Percentiles rank a stretch among this genome's conserved stretches.
Conservation (phyloP, 768 basidiomycete species). For the Termitomyces sp. region DNA sequence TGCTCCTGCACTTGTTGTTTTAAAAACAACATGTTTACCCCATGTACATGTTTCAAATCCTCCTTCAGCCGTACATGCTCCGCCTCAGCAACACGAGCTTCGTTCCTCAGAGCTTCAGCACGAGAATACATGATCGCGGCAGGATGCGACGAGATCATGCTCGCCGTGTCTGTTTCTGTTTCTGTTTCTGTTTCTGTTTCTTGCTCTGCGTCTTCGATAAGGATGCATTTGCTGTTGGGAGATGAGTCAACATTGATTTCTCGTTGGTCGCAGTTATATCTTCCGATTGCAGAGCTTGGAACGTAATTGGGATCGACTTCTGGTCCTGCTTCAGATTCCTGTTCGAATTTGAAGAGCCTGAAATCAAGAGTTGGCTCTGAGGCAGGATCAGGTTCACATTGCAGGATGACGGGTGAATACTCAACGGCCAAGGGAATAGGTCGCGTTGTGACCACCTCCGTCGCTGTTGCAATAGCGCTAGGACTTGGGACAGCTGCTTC, state of each 20-base stretch:
- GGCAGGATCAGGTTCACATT: slow-evolving; percentile 11
- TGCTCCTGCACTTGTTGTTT: slow-evolving; percentile 30
- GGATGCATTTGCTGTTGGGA: background rate
- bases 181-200: slow-evolving; percentile 18
- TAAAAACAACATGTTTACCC: slow-evolving; percentile 30
- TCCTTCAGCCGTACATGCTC: slow-evolving; percentile 20
- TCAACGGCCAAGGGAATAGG: slow-evolving; percentile 14
- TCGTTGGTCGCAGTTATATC: background rate
- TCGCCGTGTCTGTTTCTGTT: slow-evolving; percentile 13
- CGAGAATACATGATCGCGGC: slow-evolving; percentile 23
- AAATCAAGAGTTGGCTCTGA: background rate
- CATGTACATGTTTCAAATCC: slow-evolving; percentile 23
- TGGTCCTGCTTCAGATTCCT: slow-evolving; percentile 1
- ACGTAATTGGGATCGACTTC: slow-evolving; percentile 5
- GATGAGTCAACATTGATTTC: background rate
- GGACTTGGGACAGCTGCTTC: background rate
- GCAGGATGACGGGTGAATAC: slow-evolving; percentile 13
- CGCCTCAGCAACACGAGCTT: slow-evolving; percentile 34
- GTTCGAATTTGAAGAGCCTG: background rate
- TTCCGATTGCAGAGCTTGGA: slow-evolving; percentile 4
- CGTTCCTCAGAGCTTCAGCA: slow-evolving; percentile 32
- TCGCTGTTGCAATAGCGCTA: background rate
- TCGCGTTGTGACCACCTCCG: slow-evolving; percentile 1
- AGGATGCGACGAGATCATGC: slow-evolving; percentile 26
- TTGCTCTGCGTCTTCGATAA: slow-evolving; percentile 2